Evolutionary conservation across 2,329 filamentous ascomycete species (phyloP).

Genomic region (Cladosporium sp.): DNA sequence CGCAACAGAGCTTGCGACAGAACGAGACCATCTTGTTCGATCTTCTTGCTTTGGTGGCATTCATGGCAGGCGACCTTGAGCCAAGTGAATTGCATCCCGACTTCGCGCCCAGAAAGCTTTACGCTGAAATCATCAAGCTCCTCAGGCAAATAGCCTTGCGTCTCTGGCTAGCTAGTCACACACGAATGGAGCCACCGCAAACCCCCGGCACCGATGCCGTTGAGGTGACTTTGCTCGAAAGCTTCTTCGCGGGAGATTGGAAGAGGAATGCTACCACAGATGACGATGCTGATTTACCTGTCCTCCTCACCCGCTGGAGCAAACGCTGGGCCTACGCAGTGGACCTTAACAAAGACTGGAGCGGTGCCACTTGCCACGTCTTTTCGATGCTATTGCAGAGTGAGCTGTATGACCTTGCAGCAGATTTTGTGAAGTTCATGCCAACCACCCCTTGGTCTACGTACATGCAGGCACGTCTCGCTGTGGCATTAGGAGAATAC

Average conservation of each 20-base stretch:
- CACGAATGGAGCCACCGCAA: conserved; percentile 43
- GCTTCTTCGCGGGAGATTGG: conserved; percentile 39
- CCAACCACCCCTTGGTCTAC: conserved; percentile 54
- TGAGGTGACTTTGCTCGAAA: conserved; percentile 33
- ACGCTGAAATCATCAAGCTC: conserved; percentile 62
- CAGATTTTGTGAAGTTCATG: conserved; percentile 63
- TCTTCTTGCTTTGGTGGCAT: conserved; percentile 74
- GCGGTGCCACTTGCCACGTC: conserved; percentile 35
- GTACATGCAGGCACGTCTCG: conserved; percentile 80
- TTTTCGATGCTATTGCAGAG: conserved; percentile 41
- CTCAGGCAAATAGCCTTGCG: conserved; percentile 71
- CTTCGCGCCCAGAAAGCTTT: conserved; percentile 60
- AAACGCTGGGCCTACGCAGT: conserved; percentile 41
- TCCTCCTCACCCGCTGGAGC: conserved; percentile 42
- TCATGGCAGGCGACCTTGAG: conserved; percentile 80
- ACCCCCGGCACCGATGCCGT: background rate
- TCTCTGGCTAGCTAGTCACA: conserved; percentile 54
- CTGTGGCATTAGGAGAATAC: conserved; percentile 68
- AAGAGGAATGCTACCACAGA: conserved; percentile 3
- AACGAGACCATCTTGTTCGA: conserved; percentile 74
- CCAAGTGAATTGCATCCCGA: conserved; percentile 63
- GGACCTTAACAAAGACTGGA: conserved; percentile 35
- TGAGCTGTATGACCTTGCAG: conserved; percentile 47
- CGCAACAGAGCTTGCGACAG: conserved; percentile 71
- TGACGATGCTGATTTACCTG: conserved; percentile 26